These are phyloP conservation scores for Croton setiger DNA, from an alignment of 441 rosid species.

Conservation along the genomic window DNA sequence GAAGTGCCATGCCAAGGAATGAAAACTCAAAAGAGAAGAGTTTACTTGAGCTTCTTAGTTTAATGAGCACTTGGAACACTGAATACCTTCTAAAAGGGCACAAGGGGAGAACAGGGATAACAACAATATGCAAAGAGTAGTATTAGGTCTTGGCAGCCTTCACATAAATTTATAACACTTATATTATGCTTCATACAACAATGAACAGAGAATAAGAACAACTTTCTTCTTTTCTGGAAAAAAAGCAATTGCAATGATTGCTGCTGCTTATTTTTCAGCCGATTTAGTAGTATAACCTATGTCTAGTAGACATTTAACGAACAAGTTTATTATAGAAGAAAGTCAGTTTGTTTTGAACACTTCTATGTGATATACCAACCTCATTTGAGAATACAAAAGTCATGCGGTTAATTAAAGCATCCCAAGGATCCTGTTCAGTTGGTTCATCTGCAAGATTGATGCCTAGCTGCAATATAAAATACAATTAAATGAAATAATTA, in stretches of 20 bases:
- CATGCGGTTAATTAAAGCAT: conserved; percentile 51
- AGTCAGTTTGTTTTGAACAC: conserved; percentile 10
- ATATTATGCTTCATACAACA: neutral
- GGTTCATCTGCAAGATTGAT: conserved; percentile 42
- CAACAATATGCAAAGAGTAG: neutral
- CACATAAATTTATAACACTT: neutral
- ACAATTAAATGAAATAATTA: conserved; percentile 13
- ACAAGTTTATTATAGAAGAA: neutral
- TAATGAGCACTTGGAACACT: neutral
- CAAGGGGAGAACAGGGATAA: neutral
- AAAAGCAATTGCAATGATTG: neutral
- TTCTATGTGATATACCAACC: conserved; percentile 46
- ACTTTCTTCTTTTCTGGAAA: neutral
- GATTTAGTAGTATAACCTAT: neutral
- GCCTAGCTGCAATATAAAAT: conserved; percentile 60
- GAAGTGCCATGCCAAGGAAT: neutral
- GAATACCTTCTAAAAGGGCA: neutral
- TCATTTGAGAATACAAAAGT: conserved; percentile 61
- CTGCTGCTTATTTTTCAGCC: neutral
- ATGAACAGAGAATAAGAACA: neutral
- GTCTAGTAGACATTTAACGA: neutral
- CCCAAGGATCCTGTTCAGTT: conserved; percentile 63
- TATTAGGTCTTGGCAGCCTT: neutral
- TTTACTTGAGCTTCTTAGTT: neutral
- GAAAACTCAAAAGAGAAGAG: neutral